Evolutionary conservation across 2,329 filamentous ascomycete species (phyloP), one percentile per base, ranked within the genome.

Genomic region (Knoxdaviesia capensis): DNA sequence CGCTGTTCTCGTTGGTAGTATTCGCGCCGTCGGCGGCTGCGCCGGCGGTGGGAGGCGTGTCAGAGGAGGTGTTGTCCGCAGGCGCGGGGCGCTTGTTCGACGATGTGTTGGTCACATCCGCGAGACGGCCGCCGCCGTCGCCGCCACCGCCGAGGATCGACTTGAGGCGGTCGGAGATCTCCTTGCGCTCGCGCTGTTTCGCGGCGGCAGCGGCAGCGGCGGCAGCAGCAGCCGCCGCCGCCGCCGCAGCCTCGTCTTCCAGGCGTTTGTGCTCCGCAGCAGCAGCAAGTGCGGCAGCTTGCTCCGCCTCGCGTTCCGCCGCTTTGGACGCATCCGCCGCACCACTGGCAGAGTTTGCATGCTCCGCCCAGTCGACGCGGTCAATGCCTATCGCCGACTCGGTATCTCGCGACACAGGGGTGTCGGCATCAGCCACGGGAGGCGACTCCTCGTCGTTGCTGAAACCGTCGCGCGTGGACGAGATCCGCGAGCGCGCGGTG

Each of bases 11-110:
- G 20, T 20, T 20, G 20, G 20, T 49, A 11, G 54, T 48, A 42
- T 54, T 38, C 41, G 43, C n/a, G 48, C 37, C 34, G 36, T 36
- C 46, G 46, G 37, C 45, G 44, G 40, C 46, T 47, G 31, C 41
- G 42, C 42, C 48, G 48, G 45, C 45, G 49, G 44, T 48, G 31
- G 38, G 32, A n/a, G 31, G 36, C 6, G 43, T 43, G 20, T 36
- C 40, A 11, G 40, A 30, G 31, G 33, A 36, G 10, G 39, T 38
- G 39, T 36, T 32, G 39, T 37, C 33, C 34, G 47, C n/a, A 46
- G 34, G 34, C 46, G 39, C 34, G 42, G 44, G 36, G 48, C 46
- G 6, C 40, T 44, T 36, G 46, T 5, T 20, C 20, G 20, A 20
- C 20, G 20, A 20, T 20, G 20, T 20, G 20, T 20, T 20, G 20